Evolutionary conservation across 805 yeast genomes (phyloP), one percentile per base, ranked within the genome.

Genomic region (Candida vaughaniae): DNA sequence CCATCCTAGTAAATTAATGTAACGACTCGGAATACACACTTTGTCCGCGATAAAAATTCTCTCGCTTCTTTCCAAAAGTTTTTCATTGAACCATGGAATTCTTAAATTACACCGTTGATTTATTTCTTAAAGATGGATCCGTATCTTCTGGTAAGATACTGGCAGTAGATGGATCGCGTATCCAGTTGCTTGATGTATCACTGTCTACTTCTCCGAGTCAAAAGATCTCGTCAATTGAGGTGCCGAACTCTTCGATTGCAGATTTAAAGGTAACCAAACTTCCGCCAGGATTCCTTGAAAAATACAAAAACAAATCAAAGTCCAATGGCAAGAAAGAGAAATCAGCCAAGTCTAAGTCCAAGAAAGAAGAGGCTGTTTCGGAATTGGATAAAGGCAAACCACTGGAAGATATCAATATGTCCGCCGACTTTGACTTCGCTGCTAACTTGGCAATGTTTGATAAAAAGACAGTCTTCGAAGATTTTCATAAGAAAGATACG

Each of bases 381-480:
- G 25, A 3, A 2, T 10, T 14, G 10, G 23, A 29, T 4, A 17
- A 22, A 3, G 12, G 22, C 3, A 16, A 31, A 5, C 11, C 19
- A n/a, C n/a, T n/a, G n/a, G 22, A 16, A 7, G 23, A 42, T 38
- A 26, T 47, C 45, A 37, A 35, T 22, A 35, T 48, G 25, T 37
- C 48, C 2, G 44, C 40, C 11, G 96, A 88, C 45, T 90, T 90
- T 60, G 96, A 90, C 57, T 90, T 90, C 59, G 86, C 78, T 38
- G 81, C 86, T 10, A 86, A 85, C 53, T 69, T 90, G 45, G 82
- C 82, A 16, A 78, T 80, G 68, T 90, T 90, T 52, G 93, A 90
- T 58, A 90, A 90, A 58, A 66, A 71, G 41, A 70, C 80, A 5
- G 91, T 89, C 3, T 84, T 90, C 58, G 85, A 83, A 33, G 88